A percentile compares a stretch with the other conserved stretches of the same genome.
Evolutionary conservation across 768 basidiomycete species (phyloP).

Genomic region (Serpula lacrymans): DNA sequence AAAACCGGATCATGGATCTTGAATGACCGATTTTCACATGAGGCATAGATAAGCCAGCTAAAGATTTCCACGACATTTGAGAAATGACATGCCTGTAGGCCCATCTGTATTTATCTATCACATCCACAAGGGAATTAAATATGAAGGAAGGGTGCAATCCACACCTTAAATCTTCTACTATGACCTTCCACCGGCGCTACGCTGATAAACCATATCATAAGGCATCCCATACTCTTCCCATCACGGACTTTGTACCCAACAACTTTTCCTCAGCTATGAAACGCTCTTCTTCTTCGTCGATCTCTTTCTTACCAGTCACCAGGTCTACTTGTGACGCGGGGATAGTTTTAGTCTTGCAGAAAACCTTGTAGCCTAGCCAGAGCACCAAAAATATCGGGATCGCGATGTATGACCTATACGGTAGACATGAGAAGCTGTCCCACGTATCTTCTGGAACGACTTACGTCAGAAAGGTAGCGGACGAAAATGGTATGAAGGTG

Average conservation of each 20-base stretch:
- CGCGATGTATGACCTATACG: conserved; percentile 10
- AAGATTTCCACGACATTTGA: too few relatives aligned
- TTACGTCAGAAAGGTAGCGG: conserved; percentile 60
- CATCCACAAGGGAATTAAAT: neutral
- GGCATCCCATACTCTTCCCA: conserved; percentile 10
- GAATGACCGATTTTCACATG: too few relatives aligned
- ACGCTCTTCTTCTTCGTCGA: conserved; percentile 59
- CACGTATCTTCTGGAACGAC: conserved; percentile 18
- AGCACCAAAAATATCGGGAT: conserved; percentile 13
- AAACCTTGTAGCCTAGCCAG: conserved; percentile 20
- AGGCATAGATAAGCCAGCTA: too few relatives aligned
- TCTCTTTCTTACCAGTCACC: conserved; percentile 51
- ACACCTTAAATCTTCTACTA: too few relatives aligned
- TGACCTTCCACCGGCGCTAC: too few relatives aligned
- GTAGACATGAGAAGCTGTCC: conserved; percentile 7
- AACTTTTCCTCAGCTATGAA: conserved; percentile 43
- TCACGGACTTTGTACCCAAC: conserved; percentile 29
- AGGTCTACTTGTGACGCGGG: conserved; percentile 55
- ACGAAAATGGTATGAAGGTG: conserved; percentile 37
- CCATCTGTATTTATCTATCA: neutral
- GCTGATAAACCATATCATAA: too few relatives aligned
- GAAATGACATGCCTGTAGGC: neutral
- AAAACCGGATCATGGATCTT: too few relatives aligned
- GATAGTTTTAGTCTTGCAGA: conserved; percentile 16
- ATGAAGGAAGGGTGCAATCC: neutral